Percentiles rank a stretch among this genome's conserved stretches.
phyloP scores from a whole-genome alignment of 495 filamentous ascomycete genomes.

The Penicillium arizonense region DNA sequence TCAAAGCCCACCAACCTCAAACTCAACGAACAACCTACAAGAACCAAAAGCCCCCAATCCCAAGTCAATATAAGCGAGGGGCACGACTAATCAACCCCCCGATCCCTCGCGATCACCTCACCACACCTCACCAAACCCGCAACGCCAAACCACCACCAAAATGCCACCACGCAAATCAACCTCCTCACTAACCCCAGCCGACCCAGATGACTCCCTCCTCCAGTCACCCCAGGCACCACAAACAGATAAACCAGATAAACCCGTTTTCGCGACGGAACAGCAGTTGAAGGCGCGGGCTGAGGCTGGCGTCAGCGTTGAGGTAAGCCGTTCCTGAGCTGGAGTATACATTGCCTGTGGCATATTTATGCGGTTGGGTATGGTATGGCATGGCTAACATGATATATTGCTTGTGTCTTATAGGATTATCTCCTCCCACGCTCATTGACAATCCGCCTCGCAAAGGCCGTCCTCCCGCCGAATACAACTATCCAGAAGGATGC shows the following conservation, averaged over 20 bases:
- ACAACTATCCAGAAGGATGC: constrained; percentile 95
- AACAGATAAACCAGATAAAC: constrained; percentile 27
- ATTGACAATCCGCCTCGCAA: constrained; percentile 89
- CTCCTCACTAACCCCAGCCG: constrained; percentile 29
- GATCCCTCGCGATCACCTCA: background rate
- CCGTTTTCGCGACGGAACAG: constrained; percentile 44
- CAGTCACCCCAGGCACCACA: constrained; percentile 16
- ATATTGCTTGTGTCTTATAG: constrained; percentile 42
- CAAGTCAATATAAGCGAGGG: background rate
- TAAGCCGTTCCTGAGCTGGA: constrained; percentile 13
- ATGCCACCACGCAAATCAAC: constrained; percentile 42
- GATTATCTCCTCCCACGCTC: constrained; percentile 90
- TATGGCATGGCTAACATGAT: background rate
- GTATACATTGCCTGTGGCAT: background rate
- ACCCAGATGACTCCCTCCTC: constrained; percentile 19
- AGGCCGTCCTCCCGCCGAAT: constrained; percentile 94
- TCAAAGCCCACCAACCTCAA: background rate
- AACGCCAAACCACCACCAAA: constrained; percentile 1
- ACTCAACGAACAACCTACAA: background rate
- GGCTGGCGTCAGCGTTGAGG: constrained; percentile 43
- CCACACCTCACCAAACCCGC: background rate
- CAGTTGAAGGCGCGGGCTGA: constrained; percentile 46
- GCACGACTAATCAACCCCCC: background rate
- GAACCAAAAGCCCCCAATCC: background rate
- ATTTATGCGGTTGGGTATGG: background rate